These are phyloP conservation scores for Wickerhamiella qilinensis DNA, from an alignment of 805 yeast genomes.

Conservation along the genomic window DNA sequence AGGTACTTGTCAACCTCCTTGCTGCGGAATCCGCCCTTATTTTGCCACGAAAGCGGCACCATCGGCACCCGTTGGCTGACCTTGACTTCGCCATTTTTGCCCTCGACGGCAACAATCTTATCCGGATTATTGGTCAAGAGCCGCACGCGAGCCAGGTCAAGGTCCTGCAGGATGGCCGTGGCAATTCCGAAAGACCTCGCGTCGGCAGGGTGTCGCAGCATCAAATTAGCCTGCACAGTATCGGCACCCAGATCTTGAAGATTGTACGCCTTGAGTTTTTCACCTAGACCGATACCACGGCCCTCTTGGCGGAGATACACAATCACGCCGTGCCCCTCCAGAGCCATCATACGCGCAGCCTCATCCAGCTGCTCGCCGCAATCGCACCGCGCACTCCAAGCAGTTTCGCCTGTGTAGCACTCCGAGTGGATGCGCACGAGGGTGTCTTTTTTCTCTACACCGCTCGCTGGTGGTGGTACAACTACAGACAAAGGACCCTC, in stretches of 20 bases:
- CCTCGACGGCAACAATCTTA: constrained; percentile 88
- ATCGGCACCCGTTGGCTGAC: constrained; percentile 88
- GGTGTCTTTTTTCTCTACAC: constrained; percentile 16
- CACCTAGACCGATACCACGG: constrained; percentile 96
- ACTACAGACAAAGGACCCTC: too few species aligned
- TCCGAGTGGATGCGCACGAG: constrained; percentile 88
- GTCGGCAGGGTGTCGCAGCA: constrained; percentile 94
- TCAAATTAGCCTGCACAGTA: constrained; percentile 87
- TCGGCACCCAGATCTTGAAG: constrained; percentile 97
- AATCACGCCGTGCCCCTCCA: constrained; percentile 77
- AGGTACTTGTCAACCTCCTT: constrained; percentile 85
- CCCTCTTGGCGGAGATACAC: constrained; percentile 97
- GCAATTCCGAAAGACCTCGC: constrained; percentile 90
- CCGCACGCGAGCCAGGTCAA: constrained; percentile 56
- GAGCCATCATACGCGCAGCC: constrained; percentile 87
- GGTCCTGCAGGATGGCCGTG: constrained; percentile 76
- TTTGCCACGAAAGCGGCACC: constrained; percentile 90
- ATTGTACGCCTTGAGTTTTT: constrained; percentile 90
- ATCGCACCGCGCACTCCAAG: constrained; percentile 98
- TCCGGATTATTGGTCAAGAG: constrained; percentile 92
- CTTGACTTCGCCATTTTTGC: constrained; percentile 51
- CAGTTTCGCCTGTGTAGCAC: constrained; percentile 98
- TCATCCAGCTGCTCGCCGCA: constrained; percentile 99
- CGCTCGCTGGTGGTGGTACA: too few species aligned
- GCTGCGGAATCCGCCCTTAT: constrained; percentile 53